Conservation (phyloP, 148 eudicot species). For the Arctostaphylos glauca region DNA sequence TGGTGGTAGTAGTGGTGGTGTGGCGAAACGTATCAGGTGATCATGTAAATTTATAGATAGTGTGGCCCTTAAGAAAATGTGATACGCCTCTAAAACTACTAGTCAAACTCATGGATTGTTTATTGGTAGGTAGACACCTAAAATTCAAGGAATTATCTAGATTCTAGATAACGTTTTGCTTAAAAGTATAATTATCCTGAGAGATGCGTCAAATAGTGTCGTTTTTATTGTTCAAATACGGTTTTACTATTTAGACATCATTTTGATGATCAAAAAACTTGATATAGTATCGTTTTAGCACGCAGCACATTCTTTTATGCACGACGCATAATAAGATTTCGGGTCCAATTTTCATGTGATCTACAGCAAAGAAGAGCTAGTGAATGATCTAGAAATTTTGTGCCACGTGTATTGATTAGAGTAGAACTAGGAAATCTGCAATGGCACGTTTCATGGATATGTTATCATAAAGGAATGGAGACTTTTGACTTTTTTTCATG, state of each 20-base stretch:
- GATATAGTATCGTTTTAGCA: too few species aligned
- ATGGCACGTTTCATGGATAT: not conserved
- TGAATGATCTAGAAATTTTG: not conserved
- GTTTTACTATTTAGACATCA: too few species aligned
- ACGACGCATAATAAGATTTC: too few species aligned
- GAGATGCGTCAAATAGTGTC: too few species aligned
- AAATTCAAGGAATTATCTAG: constrained; percentile 8
- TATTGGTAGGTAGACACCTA: constrained; percentile 3
- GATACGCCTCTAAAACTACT: not conserved
- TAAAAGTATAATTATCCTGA: too few species aligned
- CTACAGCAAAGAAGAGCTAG: not conserved
- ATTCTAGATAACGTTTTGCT: not conserved
- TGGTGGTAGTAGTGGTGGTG: not conserved
- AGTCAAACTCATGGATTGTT: not conserved
- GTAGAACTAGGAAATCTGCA: not conserved
- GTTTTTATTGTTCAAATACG: too few species aligned
- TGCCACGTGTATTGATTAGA: not conserved
- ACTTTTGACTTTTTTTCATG: not conserved
- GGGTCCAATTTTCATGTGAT: too few species aligned
- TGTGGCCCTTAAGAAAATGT: not conserved
- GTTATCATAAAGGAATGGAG: not conserved
- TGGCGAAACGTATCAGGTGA: not conserved
- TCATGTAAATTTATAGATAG: not conserved
- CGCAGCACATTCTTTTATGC: too few species aligned
- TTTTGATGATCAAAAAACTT: too few species aligned